Evolutionary conservation across 768 basidiomycete genomes (phyloP).

Genomic region (Termitomyces heimii): DNA sequence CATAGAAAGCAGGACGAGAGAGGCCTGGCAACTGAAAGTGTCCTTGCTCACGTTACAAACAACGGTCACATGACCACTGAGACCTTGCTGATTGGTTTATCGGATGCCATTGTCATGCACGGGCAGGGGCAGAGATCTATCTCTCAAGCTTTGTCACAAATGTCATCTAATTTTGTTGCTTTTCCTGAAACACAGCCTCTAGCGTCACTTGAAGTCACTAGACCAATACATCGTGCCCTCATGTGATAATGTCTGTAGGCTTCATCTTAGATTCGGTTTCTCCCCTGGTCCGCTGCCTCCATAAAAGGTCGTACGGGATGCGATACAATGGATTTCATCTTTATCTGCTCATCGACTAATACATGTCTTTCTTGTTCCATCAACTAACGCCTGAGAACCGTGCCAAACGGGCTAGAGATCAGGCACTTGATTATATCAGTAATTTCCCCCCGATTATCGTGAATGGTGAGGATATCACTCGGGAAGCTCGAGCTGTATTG

Average conservation of each 20-base stretch:
- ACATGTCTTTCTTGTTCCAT: background rate
- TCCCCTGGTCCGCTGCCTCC: background rate
- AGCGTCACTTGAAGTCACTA: background rate
- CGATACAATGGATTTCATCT: background rate
- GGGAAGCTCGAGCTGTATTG: background rate
- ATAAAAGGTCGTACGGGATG: background rate
- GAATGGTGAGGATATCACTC: background rate
- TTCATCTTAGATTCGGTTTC: background rate
- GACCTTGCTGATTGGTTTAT: too few species aligned
- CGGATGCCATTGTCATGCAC: too few species aligned
- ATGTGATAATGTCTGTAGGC: background rate
- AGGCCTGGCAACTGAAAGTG: too few species aligned
- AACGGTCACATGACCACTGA: too few species aligned
- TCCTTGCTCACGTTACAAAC: too few species aligned
- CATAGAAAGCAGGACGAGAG: too few species aligned
- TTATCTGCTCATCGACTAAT: background rate
- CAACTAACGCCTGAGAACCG: background rate
- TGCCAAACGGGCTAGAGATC: background rate
- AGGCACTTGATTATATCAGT: background rate
- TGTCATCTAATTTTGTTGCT: background rate
- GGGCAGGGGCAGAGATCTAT: too few species aligned
- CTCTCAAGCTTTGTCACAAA: background rate
- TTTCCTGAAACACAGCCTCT: background rate
- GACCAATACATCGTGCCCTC: too few species aligned
- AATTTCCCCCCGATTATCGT: background rate